Evolutionary conservation across 169 alveolate species (phyloP), one percentile per base, ranked within the genome.

Genomic region (Amoebophrya sp.): DNA sequence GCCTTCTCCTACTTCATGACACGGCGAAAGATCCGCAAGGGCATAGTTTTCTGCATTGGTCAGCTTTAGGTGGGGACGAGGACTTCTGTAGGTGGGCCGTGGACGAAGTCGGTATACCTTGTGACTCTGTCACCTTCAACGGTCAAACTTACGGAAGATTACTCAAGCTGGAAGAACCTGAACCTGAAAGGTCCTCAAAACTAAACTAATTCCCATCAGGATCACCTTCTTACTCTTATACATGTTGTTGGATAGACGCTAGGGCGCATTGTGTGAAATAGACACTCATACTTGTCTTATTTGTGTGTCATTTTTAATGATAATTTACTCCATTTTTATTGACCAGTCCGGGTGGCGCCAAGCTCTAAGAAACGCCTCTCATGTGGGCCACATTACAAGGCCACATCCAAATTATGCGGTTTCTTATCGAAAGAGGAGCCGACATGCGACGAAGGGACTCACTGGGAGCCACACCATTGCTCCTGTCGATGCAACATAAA

Each of bases 71-170:
- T 29, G 83, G 83, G 3, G 83, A 65, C n/a, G 83, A 12, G n/a
- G 83, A 1, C 36, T 65, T 65, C 83, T 65, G 83, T 65, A 65
- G 2, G 83, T 65, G 83, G 83, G 83, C 83, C 10, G 83, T 65
- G 83, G 83, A 65, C 83, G 83, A 65, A 36, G 83, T 65, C 2
- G 83, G 83, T 6, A 36, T 65, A 18, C 83, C 83, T 1, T 29
- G 18, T 29, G 83, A 65, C 10, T 65, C 12, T 1, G 2, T 65
- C 83, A 65, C 39, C 39, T 65, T 65, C 83, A 65, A 65, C 83
- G 83, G 83, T 26, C 83, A 65, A 18, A n/a, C n/a, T n/a, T n/a
- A n/a, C n/a, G n/a, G n/a, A n/a, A n/a, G n/a, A n/a, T n/a, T n/a
- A n/a, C n/a, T n/a, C n/a, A n/a, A n/a, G n/a, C n/a, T n/a, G n/a